Evolutionary conservation across 2,329 filamentous ascomycete species (phyloP), one percentile per base, ranked within the genome.

Genomic region (Epichloe hybrida): DNA sequence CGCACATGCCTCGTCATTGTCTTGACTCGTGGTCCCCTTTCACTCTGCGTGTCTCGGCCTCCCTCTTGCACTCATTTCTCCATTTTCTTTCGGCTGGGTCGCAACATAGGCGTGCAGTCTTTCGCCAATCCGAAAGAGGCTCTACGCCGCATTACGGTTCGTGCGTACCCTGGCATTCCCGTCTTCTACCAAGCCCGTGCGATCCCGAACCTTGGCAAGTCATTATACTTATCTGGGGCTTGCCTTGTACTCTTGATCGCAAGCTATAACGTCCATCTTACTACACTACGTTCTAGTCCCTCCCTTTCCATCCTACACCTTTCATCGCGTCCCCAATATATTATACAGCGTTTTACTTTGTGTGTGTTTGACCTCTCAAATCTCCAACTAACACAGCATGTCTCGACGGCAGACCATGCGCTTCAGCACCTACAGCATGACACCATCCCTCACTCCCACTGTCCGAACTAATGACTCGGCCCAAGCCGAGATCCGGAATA

Each of bases 401-500:
- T 48, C 53, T 45, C 59, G 54, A 57, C 53, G 53, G 58, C 71
- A 72, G 74, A 67, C 70, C 56, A 76, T 77, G 52, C 77, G 77
- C 57, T 76, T 72, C 64, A 80, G 76, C 71, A 77, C 77, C 54
- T 80, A 77, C 68, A 80, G 76, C 70, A 75, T 76, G 66, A 69
- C 76, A 7, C 76, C 76, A 15, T 79, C 76, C 17, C 62, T 93
- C 64, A 79, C 83, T 21, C 69, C 74, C 49, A 78, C 75, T 35
- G 66, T 76, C 52, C 68, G 65, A 56, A 76, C 73, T 31, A 73
- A 64, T 56, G 76, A 80, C 64, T 78, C 76, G 43, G 75, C 71
- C 46, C 70, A 73, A 46, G 73, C 74, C 58, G 77, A 80, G 65
- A 79, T 81, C 59, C 69, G 70, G 66, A 80, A 86, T 58, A 88